Evolutionary conservation across 345 rosid genomes (phyloP), one percentile per base, ranked within the genome.

Genomic region (Melaleuca quinquenervia): DNA sequence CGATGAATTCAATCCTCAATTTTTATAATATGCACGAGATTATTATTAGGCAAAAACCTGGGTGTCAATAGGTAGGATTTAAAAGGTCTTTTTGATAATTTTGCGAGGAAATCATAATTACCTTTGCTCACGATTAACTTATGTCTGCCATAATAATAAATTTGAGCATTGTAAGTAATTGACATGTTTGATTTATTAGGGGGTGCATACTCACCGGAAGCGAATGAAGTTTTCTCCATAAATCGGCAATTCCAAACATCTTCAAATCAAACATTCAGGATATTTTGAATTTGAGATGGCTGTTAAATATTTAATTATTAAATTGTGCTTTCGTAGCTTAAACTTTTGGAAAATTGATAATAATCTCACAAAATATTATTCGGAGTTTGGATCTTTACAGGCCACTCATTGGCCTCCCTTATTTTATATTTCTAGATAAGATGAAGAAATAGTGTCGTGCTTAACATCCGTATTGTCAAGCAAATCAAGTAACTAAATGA

Each of bases 301-400:
- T 58, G 18, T 58, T 6, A 13, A 58, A 58, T n/a, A 6, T 14
- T 58, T 58, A 58, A n/a, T n/a, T 58, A 15, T 58, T 58, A 58
- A 58, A 58, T 1, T 8, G n/a, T 0, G 5, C 18, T 58, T 58
- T 14, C 5, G n/a, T 58, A 58, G 27, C n/a, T 58, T 58, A n/a
- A 0, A 58, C 1, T 58, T 58, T 1, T 58, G 12, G 2, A 58
- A n/a, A 6, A 1, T 26, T 5, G 0, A 3, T 6, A 3, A 5
- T 58, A n/a, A 0, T 58, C 9, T 0, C 3, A 13, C 2, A 1
- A 58, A 50, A 58, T 56, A 1, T 26, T 10, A 26, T n/a, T 8
- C 0, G n/a, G 0, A 58, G 18, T 58, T 27, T 18, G 6, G n/a
- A 58, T 58, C 7, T 51, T 14, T 51, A 16, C 0, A 51, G 18